Evolutionary conservation across 2,329 filamentous ascomycete species (phyloP), one percentile per base, ranked within the genome.

Genomic region (Botrytis cinerea): DNA sequence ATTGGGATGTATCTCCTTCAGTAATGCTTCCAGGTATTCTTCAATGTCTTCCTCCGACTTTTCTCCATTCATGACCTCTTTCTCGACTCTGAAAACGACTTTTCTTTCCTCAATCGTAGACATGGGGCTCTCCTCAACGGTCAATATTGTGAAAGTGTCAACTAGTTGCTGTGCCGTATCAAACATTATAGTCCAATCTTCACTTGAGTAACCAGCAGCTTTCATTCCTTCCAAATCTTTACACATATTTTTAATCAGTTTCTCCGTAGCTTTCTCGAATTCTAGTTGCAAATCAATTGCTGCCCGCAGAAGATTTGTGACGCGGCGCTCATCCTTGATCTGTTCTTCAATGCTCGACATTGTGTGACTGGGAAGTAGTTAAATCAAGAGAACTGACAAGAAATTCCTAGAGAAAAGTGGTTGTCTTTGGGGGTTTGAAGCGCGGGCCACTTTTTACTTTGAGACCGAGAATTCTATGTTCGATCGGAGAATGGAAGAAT

Each of bases 1-100:
- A 45, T 69, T 32, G 28, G 38, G 51, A 45, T 69, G 18, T 12
- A 69, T 57, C 48, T 69, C 66, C 51, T 14, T 69, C 25, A 69
- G 32, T 16, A 69, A 57, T 59, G 9, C 5, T 43, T 69, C 66
- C n/a, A 69, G 40, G 1, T 32, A 22, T 6, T 32, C 35, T n/a
- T 68, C 66, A 6, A 67, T 40, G 28, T 40, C 46, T 40, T 54
- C 32, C 22, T 67, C 63, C 5, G n/a, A 10, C 10, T 25, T 1
- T 38, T 7, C 18, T 68, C 4, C 61, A 10, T 28, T 18, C 18
- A 43, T 57, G 25, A 43, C 16, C 4, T 4, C 22, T 25, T 43
- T 28, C 10, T 45, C 18, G 28, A 25, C 16, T 2, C 25, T 3
- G 14, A 40, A 12, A n/a, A 40, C 16, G 18, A 12, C 18, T 16